Evolutionary conservation across 257 asterid species (phyloP), one percentile per base, ranked within the genome.

Genomic region (Scutellaria barbata): DNA sequence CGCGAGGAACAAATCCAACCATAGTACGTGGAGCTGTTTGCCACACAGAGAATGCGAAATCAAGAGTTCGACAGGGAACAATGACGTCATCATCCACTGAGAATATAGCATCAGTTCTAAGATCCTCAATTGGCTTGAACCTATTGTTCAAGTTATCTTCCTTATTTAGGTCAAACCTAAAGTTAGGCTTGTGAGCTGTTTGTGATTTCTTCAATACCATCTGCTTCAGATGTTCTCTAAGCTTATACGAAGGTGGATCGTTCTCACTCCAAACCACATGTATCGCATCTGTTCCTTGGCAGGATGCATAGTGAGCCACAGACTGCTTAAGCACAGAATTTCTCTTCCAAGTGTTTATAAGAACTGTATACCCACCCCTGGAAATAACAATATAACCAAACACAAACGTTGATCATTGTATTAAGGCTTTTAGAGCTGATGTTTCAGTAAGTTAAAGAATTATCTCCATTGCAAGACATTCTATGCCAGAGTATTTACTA

Each of bases 1-100:
- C 76, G 33, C 88, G 90, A 10, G 94, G 94, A 54, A 85, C 89
- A 71, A 85, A 87, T 35, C 94, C 94, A 35, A 85, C 88, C 89
- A 85, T 83, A n/a, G 89, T 81, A 51, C 51, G 73, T 5, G 94
- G 84, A 54, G 90, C 87, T 55, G 86, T 87, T 83, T 76, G 84
- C 94, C 94, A 85, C 10, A 87, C 85, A 8, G 81, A 60, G 77
- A 83, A 87, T 13, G 94, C 89, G 30, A 81, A 87, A 63, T 85
- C 89, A 74, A 87, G 66, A 2, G 89, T 83, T 12, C 75, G 83
- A 52, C 90, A 87, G 6, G 90, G 94, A 76, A 85, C 81, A 45
- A 85, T 76, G 7, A 85, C 87, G 74, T 87, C 85, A 67, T 85
- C 90, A 75, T 87, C 94, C 61, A 87, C 87, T 10, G 89, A 87